Base-by-base conservation (phyloP, 331 rosid species). In the Malus hybrid region DNA sequence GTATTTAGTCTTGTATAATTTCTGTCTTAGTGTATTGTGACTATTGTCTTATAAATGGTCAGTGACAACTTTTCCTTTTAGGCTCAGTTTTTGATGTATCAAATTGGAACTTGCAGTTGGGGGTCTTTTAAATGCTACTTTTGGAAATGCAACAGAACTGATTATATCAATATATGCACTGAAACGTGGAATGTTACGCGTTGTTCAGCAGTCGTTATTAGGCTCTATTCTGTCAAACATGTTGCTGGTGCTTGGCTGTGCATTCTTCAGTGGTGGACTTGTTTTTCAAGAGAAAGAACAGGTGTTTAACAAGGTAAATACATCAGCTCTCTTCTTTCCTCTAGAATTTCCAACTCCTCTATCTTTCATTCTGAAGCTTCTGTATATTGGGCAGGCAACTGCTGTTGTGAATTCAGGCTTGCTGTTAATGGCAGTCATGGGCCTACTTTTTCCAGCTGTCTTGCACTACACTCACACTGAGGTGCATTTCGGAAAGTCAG, bases 201-300 rank as follows among this genome's bases (percentile, higher is more conserved):
- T 90, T 74, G 97, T 93, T 72, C 95, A 93, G 87, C 90, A 85
- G 78, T 93, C 97, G 9, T 81, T 93, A 29, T 80, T 93, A 76
- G 97, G 97, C 32, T 93, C 97, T 65, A 89, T 93, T 81, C 81
- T 93, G 82, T 93, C 98, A 28, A 90, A 93, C 80, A 85, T 93
- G 98, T 84, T 93, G 78, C 80, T 93, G 67, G 98, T 93, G 80
- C 98, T 93, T 77, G 98, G 98, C 67, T 93, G 90, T 80, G 95
- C 98, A 33, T 89, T 93, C 84, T 86, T 90, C 76, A 3, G 93
- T 72, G 95, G 98, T 67, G 98, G 98, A 61, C 80, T 93, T 80
- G 90, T 85, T 77, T 82, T 74, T 62, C 36, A 75, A 61, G 75
- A 80, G 50, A 91, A 93, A 85, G 97, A 89, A 62, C 96, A 93